Percentiles rank a stretch among this genome's conserved stretches.
Conservation (phyloP, 2,329 filamentous ascomycete species). For the Fusarium musae region DNA sequence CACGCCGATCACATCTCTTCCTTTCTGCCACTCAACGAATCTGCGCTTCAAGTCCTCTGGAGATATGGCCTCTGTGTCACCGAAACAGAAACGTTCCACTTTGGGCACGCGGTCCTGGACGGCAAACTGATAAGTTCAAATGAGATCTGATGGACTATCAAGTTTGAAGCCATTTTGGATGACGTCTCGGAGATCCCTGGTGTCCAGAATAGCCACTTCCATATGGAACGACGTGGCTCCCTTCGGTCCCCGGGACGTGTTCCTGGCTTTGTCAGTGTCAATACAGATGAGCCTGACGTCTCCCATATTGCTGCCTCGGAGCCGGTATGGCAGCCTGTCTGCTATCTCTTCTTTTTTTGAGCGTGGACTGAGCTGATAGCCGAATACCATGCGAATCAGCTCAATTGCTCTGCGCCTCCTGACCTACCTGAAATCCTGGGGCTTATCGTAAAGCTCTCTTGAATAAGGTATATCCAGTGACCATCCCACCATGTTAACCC, state of each 20-base stretch:
- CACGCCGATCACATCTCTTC: not conserved
- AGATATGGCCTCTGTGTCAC: slow-evolving; percentile 9
- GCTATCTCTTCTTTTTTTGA: not conserved
- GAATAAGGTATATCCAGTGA: slow-evolving; percentile 12
- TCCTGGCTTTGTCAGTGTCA: slow-evolving; percentile 1
- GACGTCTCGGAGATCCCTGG: not conserved
- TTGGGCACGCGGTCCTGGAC: not conserved
- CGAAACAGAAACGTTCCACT: slow-evolving; percentile 4
- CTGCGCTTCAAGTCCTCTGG: not conserved
- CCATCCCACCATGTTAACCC: not conserved
- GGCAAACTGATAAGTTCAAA: slow-evolving; percentile 12
- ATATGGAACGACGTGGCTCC: slow-evolving; percentile 10
- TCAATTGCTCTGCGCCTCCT: not conserved
- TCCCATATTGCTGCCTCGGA: not conserved
- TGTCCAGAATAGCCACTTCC: slow-evolving; percentile 26
- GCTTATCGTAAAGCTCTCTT: not conserved
- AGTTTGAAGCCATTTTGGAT: not conserved
- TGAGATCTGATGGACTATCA: not conserved
- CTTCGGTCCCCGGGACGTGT: not conserved
- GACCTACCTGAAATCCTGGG: not conserved
- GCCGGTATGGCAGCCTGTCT: not conserved
- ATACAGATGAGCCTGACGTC: slow-evolving; percentile 18
- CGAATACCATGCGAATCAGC: slow-evolving; percentile 2
- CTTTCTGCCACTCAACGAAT: not conserved
- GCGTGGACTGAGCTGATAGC: not conserved